Conservation (phyloP, 116 monocot genomes). For the Dioscorea cayenensis region DNA sequence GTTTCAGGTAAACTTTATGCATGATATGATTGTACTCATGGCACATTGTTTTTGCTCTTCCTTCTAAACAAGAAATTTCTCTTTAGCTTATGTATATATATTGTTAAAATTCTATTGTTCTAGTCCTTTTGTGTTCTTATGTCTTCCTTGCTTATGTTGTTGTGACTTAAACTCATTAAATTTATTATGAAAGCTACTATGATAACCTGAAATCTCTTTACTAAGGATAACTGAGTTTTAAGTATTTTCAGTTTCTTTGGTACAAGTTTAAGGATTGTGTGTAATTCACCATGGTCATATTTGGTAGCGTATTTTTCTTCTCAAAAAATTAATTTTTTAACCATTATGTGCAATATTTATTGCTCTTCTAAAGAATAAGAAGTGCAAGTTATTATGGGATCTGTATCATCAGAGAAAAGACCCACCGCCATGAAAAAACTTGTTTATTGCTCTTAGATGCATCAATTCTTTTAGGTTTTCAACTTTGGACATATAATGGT, state of each 20-base stretch:
- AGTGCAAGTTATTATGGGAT: too few relatives aligned
- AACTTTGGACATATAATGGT: too few relatives aligned
- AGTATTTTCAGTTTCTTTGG: too few relatives aligned
- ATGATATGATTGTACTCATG: not conserved
- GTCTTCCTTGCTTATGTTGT: too few relatives aligned
- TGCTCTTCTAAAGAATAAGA: not conserved
- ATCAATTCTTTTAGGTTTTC: too few relatives aligned
- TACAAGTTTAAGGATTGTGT: not conserved
- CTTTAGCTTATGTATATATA: not conserved
- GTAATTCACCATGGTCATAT: not conserved
- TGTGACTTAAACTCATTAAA: too few relatives aligned
- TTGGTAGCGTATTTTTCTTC: not conserved
- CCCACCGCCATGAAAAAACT: too few relatives aligned
- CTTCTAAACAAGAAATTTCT: not conserved
- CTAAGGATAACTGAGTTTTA: too few relatives aligned
- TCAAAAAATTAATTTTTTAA: not conserved
- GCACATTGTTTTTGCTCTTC: not conserved
- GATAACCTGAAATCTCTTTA: too few relatives aligned
- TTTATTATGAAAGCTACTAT: too few relatives aligned
- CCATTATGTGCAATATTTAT: not conserved
- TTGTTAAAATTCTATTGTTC: not conserved
- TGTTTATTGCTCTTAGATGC: too few relatives aligned
- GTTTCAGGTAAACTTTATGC: slow-evolving; percentile 52
- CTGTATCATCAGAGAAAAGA: too few relatives aligned
- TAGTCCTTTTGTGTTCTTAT: not conserved